Base-by-base conservation (phyloP, 139 green algal genomes). In the Haematococcus sp. region DNA sequence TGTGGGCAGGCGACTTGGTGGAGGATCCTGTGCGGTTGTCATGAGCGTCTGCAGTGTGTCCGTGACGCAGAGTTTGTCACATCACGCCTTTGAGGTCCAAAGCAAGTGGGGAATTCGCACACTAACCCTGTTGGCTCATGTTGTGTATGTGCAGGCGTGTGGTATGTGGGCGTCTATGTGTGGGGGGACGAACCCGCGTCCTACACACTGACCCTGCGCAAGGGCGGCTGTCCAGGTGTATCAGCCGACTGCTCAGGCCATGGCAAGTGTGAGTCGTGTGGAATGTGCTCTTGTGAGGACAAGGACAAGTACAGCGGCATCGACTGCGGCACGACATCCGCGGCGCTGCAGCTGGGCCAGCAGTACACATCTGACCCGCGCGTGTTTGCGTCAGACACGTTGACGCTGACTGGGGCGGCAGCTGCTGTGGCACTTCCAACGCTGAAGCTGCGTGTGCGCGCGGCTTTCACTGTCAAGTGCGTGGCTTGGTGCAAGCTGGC, bases 111-210 rank as follows among this genome's bases (percentile, higher is more conserved):
- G n/a, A n/a, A n/a, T n/a, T n/a, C n/a, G n/a, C n/a, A n/a, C n/a
- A n/a, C n/a, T n/a, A n/a, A n/a, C n/a, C n/a, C n/a, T n/a, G n/a
- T n/a, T n/a, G n/a, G n/a, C n/a, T n/a, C n/a, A n/a, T n/a, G n/a
- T n/a, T n/a, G n/a, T n/a, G n/a, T n/a, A n/a, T n/a, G n/a, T 13
- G 27, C 58, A 70, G 63, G 63, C 32, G 63, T 70, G 34, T 70
- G 63, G 63, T 70, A 54, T 20, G 28, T 70, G 63, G 63, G 63
- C 32, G 63, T 70, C 4, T 70, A 55, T 70, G 63, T 70, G 63
- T 54, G 46, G 17, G 63, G 63, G 4, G 63, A 30, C 13, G 31
- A 70, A 16, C 31, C 31, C n/a, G 63, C 46, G 5, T 31, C 28
- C 15, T 70, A 70, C n/a, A 33, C 27, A 30, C n/a, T 70, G 63